Evolutionary conservation across 1,284 basidiomycete genomes (phyloP), one percentile per base, ranked within the genome.

Genomic region (Ceraceosorus guamensis): DNA sequence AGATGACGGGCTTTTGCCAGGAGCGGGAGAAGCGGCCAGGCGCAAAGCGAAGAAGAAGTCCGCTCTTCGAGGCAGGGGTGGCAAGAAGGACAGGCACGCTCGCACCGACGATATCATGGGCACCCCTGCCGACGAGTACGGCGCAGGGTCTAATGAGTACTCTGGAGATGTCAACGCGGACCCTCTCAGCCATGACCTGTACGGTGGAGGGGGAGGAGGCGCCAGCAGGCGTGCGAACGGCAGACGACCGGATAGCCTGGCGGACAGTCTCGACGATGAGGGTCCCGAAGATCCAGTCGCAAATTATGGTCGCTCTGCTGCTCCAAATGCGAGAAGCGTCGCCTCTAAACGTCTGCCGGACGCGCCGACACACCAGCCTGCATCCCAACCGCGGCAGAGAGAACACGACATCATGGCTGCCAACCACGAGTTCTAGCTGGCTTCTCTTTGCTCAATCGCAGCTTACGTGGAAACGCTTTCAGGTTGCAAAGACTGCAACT

Each of bases 271-370:
- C n/a, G 55, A 47, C 14, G 58, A 60, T 14, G 58, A n/a, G n/a
- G n/a, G 58, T 18, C 58, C 58, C 5, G 58, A 60, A 50, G 55
- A 60, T 37, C 30, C 56, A 32, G 57, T 57, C 45, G 34, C 32
- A 18, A 57, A 37, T 14, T 37, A 45, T 4, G 51, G 51, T 31
- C 16, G 47, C 39, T 43, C 39, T 43, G 10, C 39, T 43, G 39
- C 39, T 16, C 10, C 39, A 16, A 16, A 10, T 43, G 39, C 10
- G 10, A 16, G 39, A 43, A 10, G 39, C 39, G 39, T 10, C 10
- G 10, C 39, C 13, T 24, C 49, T 35, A 16, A 43, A 45, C 39
- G 30, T 46, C 6, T 30, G 30, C 24, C 11, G 47, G 24, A 31
- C 47, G 24, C 30, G 16, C 24, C 34, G 47, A 49, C 34, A 4